These are phyloP conservation scores for Daedalea quercina DNA, from an alignment of 768 basidiomycete genomes.

Conservation along the genomic window DNA sequence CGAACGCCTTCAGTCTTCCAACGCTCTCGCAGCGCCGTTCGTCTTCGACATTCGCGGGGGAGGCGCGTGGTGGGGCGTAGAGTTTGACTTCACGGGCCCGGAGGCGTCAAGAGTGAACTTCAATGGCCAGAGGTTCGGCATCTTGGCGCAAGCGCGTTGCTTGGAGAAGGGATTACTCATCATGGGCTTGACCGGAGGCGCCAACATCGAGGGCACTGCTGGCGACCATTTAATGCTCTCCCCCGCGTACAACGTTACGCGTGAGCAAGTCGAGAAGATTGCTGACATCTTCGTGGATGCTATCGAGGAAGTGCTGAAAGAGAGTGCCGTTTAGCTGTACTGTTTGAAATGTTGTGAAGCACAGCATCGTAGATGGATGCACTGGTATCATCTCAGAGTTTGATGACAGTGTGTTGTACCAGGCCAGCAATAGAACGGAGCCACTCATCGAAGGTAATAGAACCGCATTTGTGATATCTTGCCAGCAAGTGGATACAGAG, in stretches of 20 bases:
- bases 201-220: conserved; percentile 59
- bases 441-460: no score
- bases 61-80: conserved; percentile 80
- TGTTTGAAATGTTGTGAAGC: not conserved
- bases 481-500: not conserved
- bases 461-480: no score
- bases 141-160: conserved; percentile 63
- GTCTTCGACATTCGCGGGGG: conserved; percentile 79
- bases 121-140: conserved; percentile 51
- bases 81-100: conserved; percentile 60
- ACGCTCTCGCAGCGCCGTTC: conserved; percentile 54
- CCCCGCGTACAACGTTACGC: conserved; percentile 75
- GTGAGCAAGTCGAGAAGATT: conserved; percentile 62
- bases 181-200: conserved; percentile 71
- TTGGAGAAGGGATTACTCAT: conserved; percentile 60
- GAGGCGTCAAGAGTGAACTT: conserved; percentile 41
- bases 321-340: conserved; percentile 12
- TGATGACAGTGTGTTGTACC: no score
- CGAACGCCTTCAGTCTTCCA: conserved; percentile 46
- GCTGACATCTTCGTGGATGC: conserved; percentile 59
- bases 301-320: conserved; percentile 55
- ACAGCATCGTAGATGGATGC: not conserved
- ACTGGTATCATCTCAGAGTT: no score
- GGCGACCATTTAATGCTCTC: conserved; percentile 73
- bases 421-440: no score